These are phyloP conservation scores for Malus domestica DNA, from an alignment of 306 rosid species.

Conservation along the genomic window ASM211411v1 NC_041799.1:4107501-4108000, in stretches of 20 bases:
- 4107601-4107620: conserved; percentile 32
- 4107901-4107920: no score
- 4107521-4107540: conserved; percentile 53
- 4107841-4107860: neutral
- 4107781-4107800: neutral
- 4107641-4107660: conserved; percentile 6
- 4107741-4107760: neutral
- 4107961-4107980: neutral
- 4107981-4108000: neutral
- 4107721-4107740: neutral
- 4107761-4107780: neutral
- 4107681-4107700: neutral
- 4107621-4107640: neutral
- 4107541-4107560: conserved; percentile 92
- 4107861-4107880: neutral
- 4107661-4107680: neutral
- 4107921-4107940: no score
- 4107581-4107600: conserved; percentile 54
- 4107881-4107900: neutral
- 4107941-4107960: neutral
- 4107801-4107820: neutral
- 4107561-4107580: conserved; percentile 73
- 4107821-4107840: neutral
- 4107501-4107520: conserved; percentile 55
- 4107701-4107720: neutral